Percentiles rank a stretch among this genome's conserved stretches.
Conservation (phyloP, 495 filamentous ascomycete genomes). For the Talaromyces adpressus region DNA sequence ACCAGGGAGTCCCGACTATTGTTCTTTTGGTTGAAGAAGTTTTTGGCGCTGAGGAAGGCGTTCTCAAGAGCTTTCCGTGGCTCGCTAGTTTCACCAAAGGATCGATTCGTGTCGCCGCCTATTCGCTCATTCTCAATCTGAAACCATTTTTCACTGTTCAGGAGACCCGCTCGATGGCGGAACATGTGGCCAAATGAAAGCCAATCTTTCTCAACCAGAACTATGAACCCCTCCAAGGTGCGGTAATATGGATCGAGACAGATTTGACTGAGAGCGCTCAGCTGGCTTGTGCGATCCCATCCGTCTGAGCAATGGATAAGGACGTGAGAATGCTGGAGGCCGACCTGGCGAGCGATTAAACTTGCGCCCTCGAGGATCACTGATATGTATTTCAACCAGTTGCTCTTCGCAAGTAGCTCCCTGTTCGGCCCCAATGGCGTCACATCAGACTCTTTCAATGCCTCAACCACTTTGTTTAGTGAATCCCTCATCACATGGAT, state of each 20-base stretch:
- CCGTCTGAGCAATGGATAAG: constrained; percentile 97
- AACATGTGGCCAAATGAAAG: constrained; percentile 98
- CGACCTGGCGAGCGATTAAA: constrained; percentile 82
- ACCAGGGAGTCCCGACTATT: constrained; percentile 55
- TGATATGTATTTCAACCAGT: constrained; percentile 87
- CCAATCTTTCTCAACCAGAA: constrained; percentile 97
- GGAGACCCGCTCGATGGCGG: constrained; percentile 73
- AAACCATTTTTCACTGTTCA: constrained; percentile 95
- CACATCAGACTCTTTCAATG: constrained; percentile 87
- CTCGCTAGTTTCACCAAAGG: constrained; percentile 45
- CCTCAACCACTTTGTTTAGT: constrained; percentile 78
- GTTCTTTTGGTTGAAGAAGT: constrained; percentile 80
- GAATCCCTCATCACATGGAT: constrained; percentile 98
- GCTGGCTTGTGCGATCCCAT: constrained; percentile 95
- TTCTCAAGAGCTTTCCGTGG: constrained; percentile 76
- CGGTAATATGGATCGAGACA: constrained; percentile 95
- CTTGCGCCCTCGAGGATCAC: constrained; percentile 77
- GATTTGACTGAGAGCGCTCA: constrained; percentile 88
- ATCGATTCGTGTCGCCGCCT: constrained; percentile 35
- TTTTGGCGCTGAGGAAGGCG: constrained; percentile 77
- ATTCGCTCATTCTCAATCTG: constrained; percentile 64
- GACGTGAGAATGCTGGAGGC: constrained; percentile 86
- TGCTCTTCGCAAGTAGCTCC: constrained; percentile 74
- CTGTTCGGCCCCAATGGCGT: constrained; percentile 76
- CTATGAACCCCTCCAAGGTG: constrained; percentile 92